These are phyloP conservation scores for Yarrowia deformans DNA, from an alignment of 805 yeast genomes.

Conservation along the genomic window DNA sequence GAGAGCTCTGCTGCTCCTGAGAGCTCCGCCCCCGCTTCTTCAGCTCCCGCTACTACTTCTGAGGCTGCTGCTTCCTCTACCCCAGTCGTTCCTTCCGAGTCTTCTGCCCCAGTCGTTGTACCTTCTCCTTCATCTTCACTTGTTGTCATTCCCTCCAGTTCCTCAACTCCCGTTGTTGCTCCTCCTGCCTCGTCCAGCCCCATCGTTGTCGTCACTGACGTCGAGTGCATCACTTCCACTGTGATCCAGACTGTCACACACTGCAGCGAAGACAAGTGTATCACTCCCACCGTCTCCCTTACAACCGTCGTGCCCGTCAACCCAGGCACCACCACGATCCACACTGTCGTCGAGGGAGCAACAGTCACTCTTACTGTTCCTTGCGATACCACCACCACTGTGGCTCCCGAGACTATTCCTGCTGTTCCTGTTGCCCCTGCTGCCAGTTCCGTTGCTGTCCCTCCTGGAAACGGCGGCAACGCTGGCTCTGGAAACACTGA, in stretches of 20 bases:
- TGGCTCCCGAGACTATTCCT: neutral
- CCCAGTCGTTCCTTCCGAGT: neutral
- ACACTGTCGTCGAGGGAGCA: conserved; percentile 16
- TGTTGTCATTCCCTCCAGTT: neutral
- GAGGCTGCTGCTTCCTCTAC: neutral
- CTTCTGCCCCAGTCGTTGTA: neutral
- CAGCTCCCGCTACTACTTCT: neutral
- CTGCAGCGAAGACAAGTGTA: conserved; percentile 13
- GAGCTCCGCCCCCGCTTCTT: neutral
- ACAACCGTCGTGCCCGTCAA: conserved; percentile 31
- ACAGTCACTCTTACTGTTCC: conserved; percentile 26
- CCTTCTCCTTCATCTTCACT: neutral
- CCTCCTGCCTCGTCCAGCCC: neutral
- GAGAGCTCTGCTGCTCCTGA: too few species aligned
- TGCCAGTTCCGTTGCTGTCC: neutral
- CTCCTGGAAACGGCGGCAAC: neutral
- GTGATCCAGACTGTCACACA: conserved; percentile 24
- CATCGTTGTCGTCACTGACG: neutral
- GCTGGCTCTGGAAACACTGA: neutral
- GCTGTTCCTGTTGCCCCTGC: neutral
- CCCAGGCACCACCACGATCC: conserved; percentile 18
- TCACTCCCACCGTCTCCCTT: conserved; percentile 29
- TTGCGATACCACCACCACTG: conserved; percentile 7
- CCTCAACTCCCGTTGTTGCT: neutral
- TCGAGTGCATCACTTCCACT: conserved; percentile 19